Conservation (phyloP, 1,284 basidiomycete genomes). For the Ustilago crameri region DNA sequence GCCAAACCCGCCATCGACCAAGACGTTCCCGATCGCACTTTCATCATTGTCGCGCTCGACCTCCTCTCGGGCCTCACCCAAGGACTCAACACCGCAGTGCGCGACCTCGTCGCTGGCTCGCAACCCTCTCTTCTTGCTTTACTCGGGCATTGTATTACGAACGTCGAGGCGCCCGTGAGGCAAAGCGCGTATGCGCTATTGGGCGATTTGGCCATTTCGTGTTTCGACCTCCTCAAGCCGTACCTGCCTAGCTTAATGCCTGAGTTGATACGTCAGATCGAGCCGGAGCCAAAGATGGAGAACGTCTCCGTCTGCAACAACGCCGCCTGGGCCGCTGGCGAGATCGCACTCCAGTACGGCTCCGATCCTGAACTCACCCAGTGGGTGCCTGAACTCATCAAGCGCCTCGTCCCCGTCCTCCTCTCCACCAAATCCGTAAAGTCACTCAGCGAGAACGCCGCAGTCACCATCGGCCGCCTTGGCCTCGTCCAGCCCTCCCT, state of each 20-base stretch:
- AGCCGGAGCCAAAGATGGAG: conserved; percentile 87
- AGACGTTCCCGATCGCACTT: conserved; percentile 63
- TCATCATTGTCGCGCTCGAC: conserved; percentile 93
- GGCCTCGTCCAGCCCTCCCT: conserved; percentile 88
- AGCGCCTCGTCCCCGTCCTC: conserved; percentile 90
- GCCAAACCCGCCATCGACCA: conserved; percentile 76
- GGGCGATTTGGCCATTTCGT: conserved; percentile 96
- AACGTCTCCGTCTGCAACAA: conserved; percentile 98
- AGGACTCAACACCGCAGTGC: conserved; percentile 78
- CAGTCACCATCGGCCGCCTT: conserved; percentile 97
- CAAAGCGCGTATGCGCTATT: conserved; percentile 97
- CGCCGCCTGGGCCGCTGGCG: conserved; percentile 99
- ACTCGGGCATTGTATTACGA: conserved; percentile 70
- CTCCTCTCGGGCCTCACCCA: conserved; percentile 94
- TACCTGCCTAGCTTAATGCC: conserved; percentile 83
- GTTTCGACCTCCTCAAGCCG: conserved; percentile 84
- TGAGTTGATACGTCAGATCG: conserved; percentile 87
- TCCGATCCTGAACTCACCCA: conserved; percentile 69
- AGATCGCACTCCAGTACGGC: conserved; percentile 77
- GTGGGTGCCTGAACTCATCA: conserved; percentile 76
- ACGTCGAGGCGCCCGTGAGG: conserved; percentile 92
- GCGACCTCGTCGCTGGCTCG: conserved; percentile 55
- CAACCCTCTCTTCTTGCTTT: conserved; percentile 62
- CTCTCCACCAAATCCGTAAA: conserved; percentile 89
- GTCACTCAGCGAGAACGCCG: conserved; percentile 95